Evolutionary conservation across 257 asterid genomes (phyloP), one percentile per base, ranked within the genome.

Genomic region (Nemophila menziesii): DNA sequence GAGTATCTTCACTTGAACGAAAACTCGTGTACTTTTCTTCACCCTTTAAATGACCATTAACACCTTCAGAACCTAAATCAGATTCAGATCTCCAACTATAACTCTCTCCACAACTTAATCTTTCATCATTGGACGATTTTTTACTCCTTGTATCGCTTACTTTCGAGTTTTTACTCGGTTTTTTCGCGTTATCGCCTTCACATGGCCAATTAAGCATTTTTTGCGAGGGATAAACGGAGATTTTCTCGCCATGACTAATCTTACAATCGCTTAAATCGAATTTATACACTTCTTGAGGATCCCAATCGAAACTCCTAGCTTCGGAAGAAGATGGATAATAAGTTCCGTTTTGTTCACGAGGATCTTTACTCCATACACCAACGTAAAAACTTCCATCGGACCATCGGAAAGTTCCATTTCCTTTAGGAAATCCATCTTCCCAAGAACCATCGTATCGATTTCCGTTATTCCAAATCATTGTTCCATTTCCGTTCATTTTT

Each of bases 311-410:
- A 12, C 55, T 48, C 13, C 58, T 69, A 2, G 24, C 42, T 26
- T 62, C 54, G 2, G 90, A 63, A 47, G 55, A 58, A 1, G 82
- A 67, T 12, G 93, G 78, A 38, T 78, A 89, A 38, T 78, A 84
- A 46, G 93, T 75, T 60, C 97, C 97, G 44, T 66, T 78, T 52
- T 70, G 86, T 54, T 83, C 93, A 21, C 24, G 63, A 0, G 68
- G 65, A 43, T 84, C 90, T 48, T 67, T 70, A 51, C 84, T 80
- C 95, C 95, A 89, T 18, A 68, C 57, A n/a, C 95, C 97, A 4
- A 74, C 79, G 43, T 87, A 87, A 18, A 83, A 83, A 55, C 97
- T 83, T 44, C 95, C 93, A 37, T 78, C 93, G 2, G 17, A 56
- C 93, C 93, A 80, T 12, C 84, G 62, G 52, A 54, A 87, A 1